phyloP scores from a whole-genome alignment of 1,284 basidiomycete species.

The Naganishia sp. region DNA sequence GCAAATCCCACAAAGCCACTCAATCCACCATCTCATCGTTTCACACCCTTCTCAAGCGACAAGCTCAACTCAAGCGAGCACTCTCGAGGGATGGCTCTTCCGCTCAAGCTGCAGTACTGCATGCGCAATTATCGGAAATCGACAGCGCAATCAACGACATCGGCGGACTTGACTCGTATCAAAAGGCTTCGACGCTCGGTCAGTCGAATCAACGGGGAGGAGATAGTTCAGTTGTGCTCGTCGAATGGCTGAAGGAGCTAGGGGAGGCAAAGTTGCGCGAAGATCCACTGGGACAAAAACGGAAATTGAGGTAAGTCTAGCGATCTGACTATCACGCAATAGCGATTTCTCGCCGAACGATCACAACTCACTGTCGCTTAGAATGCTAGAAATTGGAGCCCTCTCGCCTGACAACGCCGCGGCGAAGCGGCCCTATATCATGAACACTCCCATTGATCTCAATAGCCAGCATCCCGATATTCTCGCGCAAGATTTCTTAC shows the following conservation, averaged over 20 bases:
- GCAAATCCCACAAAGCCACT: conserved; percentile 40
- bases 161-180: conserved; percentile 76
- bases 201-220: conserved; percentile 78
- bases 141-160: conserved; percentile 64
- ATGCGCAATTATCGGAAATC: conserved; percentile 6
- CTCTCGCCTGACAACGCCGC: conserved; percentile 77
- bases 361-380: conserved; percentile 46
- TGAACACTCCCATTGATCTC: conserved; percentile 73
- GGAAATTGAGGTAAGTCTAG: neutral
- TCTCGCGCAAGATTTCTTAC: conserved; percentile 75
- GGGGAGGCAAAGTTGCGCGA: conserved; percentile 40
- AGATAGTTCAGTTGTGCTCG: conserved; percentile 74
- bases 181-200: conserved; percentile 74
- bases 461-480: conserved; percentile 76
- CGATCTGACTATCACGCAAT: neutral
- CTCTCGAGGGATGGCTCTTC: conserved; percentile 23
- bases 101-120: conserved; percentile 8
- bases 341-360: neutral
- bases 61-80: conserved; percentile 38
- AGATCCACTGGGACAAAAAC: conserved; percentile 53
- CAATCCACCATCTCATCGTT: conserved; percentile 49
- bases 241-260: conserved; percentile 69
- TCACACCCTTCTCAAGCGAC: conserved; percentile 50
- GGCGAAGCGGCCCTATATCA: conserved; percentile 67
- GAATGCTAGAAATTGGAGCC: conserved; percentile 82